Evolutionary conservation across 306 rosid species (phyloP).

Genomic region (Lathyrus oleraceus): DNA sequence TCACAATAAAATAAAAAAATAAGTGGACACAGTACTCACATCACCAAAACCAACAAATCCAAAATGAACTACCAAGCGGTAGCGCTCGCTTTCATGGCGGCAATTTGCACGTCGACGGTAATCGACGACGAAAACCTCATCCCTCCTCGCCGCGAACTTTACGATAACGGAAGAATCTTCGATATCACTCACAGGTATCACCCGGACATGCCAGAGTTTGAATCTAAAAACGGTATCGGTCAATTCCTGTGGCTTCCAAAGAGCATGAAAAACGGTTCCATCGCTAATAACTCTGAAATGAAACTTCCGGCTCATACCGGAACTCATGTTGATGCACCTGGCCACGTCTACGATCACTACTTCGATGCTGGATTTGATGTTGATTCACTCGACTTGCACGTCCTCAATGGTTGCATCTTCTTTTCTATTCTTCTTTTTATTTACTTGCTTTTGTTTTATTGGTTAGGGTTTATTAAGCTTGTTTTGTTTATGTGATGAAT

Average conservation of each 20-base stretch:
- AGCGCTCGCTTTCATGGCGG: conserved; percentile 20
- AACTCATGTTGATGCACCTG: conserved; percentile 85
- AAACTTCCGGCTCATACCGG: conserved; percentile 83
- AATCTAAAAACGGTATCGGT: conserved; percentile 56
- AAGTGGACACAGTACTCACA: neutral
- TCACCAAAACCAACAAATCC: neutral
- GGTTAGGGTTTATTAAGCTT: neutral
- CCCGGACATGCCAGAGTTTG: conserved; percentile 62
- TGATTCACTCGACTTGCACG: conserved; percentile 73
- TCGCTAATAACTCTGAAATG: conserved; percentile 66
- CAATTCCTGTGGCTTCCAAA: conserved; percentile 66
- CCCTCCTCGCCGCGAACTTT: conserved; percentile 73
- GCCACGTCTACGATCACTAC: conserved; percentile 75
- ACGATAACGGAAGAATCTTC: conserved; percentile 67
- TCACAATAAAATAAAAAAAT: neutral
- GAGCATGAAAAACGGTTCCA: conserved; percentile 86
- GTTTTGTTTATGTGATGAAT: conserved; percentile 18
- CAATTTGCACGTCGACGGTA: conserved; percentile 23
- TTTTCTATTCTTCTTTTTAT: neutral
- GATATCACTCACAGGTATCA: conserved; percentile 72
- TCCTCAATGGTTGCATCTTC: conserved; percentile 62
- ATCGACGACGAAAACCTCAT: conserved; percentile 23
- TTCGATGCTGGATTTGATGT: conserved; percentile 85
- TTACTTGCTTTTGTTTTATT: neutral
- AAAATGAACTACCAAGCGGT: neutral